Evolutionary conservation across 129 eudicot species (phyloP).

Genomic region (Erigeron canadensis): DNA sequence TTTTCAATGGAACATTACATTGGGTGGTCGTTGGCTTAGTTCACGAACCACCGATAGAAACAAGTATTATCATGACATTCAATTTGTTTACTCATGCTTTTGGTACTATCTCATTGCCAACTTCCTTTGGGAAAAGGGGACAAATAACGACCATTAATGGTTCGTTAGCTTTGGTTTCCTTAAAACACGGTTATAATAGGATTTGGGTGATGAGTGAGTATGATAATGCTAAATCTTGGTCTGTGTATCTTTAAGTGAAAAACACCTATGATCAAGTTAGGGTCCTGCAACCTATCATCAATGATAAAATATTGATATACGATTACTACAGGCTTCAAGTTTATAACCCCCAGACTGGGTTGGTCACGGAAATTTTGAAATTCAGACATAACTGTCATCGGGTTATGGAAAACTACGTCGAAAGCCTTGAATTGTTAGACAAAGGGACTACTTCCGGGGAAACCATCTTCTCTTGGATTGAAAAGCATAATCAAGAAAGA

Average conservation of each 20-base stretch:
- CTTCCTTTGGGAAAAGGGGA: not conserved
- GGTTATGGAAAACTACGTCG: not conserved
- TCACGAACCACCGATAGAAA: not conserved
- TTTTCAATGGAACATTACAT: no score
- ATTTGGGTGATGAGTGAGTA: conserved; percentile 13
- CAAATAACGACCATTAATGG: conserved; percentile 1
- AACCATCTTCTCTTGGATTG: not conserved
- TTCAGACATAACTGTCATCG: not conserved
- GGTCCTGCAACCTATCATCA: not conserved
- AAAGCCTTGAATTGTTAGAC: conserved; percentile 2
- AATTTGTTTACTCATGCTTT: not conserved
- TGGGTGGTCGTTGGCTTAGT: not conserved
- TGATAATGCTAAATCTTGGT: not conserved
- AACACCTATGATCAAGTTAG: not conserved
- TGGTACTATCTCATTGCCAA: not conserved
- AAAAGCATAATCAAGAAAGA: conserved; percentile 16
- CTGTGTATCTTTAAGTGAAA: not conserved
- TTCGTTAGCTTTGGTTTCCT: not conserved
- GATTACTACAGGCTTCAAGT: not conserved
- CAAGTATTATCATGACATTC: not conserved
- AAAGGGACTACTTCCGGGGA: not conserved
- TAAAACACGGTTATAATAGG: not conserved
- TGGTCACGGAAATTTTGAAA: not conserved
- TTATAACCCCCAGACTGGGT: not conserved
- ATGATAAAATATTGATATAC: not conserved